Conservation (phyloP, 768 basidiomycete genomes). For the Podaxis sp. region DNA sequence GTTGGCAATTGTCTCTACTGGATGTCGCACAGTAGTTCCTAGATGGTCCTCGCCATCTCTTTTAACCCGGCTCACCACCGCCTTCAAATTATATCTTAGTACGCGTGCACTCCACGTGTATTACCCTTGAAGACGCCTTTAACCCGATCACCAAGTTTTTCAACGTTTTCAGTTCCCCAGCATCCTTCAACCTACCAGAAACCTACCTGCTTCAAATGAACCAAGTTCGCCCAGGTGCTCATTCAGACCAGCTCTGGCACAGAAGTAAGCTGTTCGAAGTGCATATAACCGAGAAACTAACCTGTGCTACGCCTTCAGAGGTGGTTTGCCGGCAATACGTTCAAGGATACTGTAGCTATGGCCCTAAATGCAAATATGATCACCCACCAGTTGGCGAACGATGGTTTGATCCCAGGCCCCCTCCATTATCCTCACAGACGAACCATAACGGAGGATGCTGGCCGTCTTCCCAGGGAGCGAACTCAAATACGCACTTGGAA, state of each 20-base stretch:
- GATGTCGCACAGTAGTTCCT: neutral
- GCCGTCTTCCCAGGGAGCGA: neutral
- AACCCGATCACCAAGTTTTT: constrained; percentile 6
- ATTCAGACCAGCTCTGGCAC: constrained; percentile 10
- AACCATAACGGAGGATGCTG: neutral
- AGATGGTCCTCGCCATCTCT: neutral
- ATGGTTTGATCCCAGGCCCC: constrained; percentile 1
- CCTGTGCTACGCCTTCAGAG: neutral
- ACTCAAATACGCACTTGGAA: neutral
- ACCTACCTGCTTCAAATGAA: neutral
- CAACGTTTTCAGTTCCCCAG: constrained; percentile 6
- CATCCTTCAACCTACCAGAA: neutral
- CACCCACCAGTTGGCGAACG: constrained; percentile 10
- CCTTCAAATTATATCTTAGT: constrained; percentile 13
- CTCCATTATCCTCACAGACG: neutral
- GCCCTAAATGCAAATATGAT: constrained; percentile 11
- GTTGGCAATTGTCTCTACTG: neutral
- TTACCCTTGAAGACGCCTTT: constrained; percentile 15
- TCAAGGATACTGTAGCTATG: constrained; percentile 14
- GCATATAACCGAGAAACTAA: neutral
- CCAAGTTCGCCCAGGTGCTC: neutral
- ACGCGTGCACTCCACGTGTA: constrained; percentile 17
- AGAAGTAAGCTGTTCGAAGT: neutral
- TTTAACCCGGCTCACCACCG: constrained; percentile 4
- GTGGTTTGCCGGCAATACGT: constrained; percentile 14